These are phyloP conservation scores for Triticum urartu DNA, from an alignment of 176 grass and related monocot species.

Conservation along the genomic window DNA sequence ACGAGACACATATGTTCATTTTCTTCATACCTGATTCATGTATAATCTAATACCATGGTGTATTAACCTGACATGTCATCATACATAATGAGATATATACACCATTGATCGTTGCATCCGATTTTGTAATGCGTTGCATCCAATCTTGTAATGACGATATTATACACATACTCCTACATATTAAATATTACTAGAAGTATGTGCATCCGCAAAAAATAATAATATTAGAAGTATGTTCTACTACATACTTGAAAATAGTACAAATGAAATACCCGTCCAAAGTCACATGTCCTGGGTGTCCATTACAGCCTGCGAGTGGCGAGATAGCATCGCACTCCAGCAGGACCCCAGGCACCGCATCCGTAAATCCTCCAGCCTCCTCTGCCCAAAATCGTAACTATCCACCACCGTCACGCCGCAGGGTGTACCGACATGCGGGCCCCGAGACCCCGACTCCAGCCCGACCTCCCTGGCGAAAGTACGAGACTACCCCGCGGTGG, in stretches of 20 bases:
- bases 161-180: too few relatives aligned
- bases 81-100: too few relatives aligned
- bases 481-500: background rate
- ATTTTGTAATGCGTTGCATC: too few relatives aligned
- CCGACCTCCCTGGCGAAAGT: background rate
- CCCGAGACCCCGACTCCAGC: background rate
- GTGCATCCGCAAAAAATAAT: too few relatives aligned
- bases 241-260: background rate
- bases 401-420: background rate
- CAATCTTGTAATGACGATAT: too few relatives aligned
- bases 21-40: too few relatives aligned
- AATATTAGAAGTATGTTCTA: too few relatives aligned
- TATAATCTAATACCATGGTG: too few relatives aligned
- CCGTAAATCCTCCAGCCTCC: background rate
- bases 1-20: too few relatives aligned
- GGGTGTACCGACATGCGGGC: background rate
- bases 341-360: background rate
- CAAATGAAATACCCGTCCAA: background rate
- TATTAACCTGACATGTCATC: too few relatives aligned
- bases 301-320: background rate
- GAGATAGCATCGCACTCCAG: slow-evolving; percentile 3
- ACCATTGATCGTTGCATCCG: too few relatives aligned
- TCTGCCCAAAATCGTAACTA: slow-evolving; percentile 5
- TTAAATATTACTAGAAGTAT: too few relatives aligned
- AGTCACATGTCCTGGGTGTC: background rate